These are phyloP conservation scores for Dendrothele bispora DNA, from an alignment of 768 basidiomycete species.

Conservation along the genomic window DNA sequence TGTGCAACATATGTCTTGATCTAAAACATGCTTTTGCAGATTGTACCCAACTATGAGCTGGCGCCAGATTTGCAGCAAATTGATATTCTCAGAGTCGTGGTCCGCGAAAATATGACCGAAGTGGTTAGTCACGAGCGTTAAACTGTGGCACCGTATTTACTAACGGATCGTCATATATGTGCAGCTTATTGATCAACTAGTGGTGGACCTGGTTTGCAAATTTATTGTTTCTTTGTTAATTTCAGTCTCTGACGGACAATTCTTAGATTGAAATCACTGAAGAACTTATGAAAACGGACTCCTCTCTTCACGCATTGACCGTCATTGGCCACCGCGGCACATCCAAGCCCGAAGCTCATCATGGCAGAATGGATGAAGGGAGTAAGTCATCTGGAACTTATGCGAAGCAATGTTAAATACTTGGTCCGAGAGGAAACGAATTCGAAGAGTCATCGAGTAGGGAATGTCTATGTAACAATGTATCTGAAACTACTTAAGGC, in stretches of 20 bases:
- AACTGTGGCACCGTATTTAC: too few species aligned
- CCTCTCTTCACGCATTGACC: constrained; percentile 53
- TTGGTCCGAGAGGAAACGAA: too few species aligned
- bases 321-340: constrained; percentile 33
- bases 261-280: constrained; percentile 11
- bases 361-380: constrained; percentile 50
- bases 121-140: constrained; percentile 27
- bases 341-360: constrained; percentile 36
- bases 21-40: constrained; percentile 24
- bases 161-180: constrained; percentile 35
- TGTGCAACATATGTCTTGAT: neutral
- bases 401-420: constrained; percentile 60
- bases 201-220: constrained; percentile 70
- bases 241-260: too few species aligned
- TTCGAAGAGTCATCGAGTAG: too few species aligned
- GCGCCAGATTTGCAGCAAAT: constrained; percentile 53
- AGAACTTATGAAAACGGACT: constrained; percentile 39
- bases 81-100: constrained; percentile 66
- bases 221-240: too few species aligned
- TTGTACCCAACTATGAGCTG: constrained; percentile 51
- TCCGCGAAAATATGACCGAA: constrained; percentile 59
- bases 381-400: constrained; percentile 59
- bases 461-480: too few species aligned
- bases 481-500: too few species aligned
- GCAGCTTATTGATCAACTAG: constrained; percentile 62